These are phyloP conservation scores for Penicillium polonicum DNA, from an alignment of 2,329 filamentous ascomycete genomes.

Conservation along the genomic window DNA sequence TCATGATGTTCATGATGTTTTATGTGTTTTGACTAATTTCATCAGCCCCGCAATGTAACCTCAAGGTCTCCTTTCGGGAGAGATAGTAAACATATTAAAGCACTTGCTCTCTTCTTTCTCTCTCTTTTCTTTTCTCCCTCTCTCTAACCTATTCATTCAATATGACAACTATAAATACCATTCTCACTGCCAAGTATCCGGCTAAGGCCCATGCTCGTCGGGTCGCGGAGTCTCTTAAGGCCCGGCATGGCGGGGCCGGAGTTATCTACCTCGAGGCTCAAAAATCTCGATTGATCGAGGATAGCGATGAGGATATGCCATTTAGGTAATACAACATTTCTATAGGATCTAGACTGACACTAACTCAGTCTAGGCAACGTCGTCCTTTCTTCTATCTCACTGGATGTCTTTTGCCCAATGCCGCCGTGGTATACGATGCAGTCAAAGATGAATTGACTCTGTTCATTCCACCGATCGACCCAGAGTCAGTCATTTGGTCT, in stretches of 20 bases:
- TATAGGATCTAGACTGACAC: neutral
- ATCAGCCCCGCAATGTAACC: slow-evolving; percentile 25
- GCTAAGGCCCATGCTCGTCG: slow-evolving; percentile 82
- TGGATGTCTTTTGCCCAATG: slow-evolving; percentile 78
- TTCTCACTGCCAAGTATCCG: slow-evolving; percentile 65
- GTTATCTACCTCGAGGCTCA: slow-evolving; percentile 87
- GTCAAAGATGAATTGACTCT: slow-evolving; percentile 70
- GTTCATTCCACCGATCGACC: slow-evolving; percentile 84
- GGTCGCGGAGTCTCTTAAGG: slow-evolving; percentile 75
- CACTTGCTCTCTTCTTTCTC: neutral
- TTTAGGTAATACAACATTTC: slow-evolving; percentile 62
- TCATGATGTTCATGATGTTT: neutral
- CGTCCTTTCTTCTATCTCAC: slow-evolving; percentile 94
- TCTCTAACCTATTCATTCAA: neutral
- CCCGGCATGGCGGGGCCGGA: slow-evolving; percentile 62
- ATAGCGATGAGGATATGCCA: slow-evolving; percentile 78
- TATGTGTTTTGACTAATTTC: neutral
- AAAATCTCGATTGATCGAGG: slow-evolving; percentile 76
- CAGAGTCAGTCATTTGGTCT: slow-evolving; percentile 90
- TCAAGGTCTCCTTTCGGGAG: neutral
- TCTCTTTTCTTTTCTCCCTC: neutral
- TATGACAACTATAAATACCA: slow-evolving; percentile 37
- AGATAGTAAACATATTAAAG: slow-evolving; percentile 2
- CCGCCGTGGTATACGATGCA: slow-evolving; percentile 78
- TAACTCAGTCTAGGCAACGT: slow-evolving; percentile 63